Evolutionary conservation across 2,329 filamentous ascomycete genomes (phyloP).

Genomic region (Botrytis fabae): DNA sequence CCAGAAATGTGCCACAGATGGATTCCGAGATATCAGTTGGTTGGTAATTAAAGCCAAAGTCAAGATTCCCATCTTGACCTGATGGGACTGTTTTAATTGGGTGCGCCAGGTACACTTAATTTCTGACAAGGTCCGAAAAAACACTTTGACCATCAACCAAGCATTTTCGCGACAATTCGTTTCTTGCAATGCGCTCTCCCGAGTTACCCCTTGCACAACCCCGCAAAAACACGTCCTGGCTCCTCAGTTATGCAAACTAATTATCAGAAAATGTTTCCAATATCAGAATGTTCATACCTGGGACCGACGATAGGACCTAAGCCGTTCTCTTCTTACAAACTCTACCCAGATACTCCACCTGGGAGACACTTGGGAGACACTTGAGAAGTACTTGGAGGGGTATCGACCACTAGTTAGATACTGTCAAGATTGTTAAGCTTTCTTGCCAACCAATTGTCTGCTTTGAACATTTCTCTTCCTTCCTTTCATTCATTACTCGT

Average conservation of each 20-base stretch:
- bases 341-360: background rate
- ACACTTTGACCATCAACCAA: constrained; percentile 19
- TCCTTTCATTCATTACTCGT: background rate
- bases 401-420: background rate
- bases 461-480: background rate
- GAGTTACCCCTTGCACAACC: constrained; percentile 9
- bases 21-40: background rate
- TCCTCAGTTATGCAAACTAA: background rate
- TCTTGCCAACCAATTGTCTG: constrained; percentile 12
- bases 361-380: background rate
- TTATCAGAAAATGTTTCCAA: constrained; percentile 11
- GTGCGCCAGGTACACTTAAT: too few species aligned
- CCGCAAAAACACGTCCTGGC: constrained; percentile 9
- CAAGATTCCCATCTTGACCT: constrained; percentile 1
- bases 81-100: constrained; percentile 5
- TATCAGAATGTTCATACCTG: constrained; percentile 16
- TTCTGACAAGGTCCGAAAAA: background rate
- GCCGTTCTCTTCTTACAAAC: constrained; percentile 9
- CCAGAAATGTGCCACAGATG: background rate
- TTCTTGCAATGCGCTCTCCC: constrained; percentile 2
- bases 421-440: background rate
- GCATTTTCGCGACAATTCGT: constrained; percentile 3
- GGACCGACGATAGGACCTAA: constrained; percentile 8
- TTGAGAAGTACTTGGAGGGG: background rate
- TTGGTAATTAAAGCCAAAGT: background rate